Conservation (phyloP, 805 yeast genomes). For the Komagataella pseudopastoris region DNA sequence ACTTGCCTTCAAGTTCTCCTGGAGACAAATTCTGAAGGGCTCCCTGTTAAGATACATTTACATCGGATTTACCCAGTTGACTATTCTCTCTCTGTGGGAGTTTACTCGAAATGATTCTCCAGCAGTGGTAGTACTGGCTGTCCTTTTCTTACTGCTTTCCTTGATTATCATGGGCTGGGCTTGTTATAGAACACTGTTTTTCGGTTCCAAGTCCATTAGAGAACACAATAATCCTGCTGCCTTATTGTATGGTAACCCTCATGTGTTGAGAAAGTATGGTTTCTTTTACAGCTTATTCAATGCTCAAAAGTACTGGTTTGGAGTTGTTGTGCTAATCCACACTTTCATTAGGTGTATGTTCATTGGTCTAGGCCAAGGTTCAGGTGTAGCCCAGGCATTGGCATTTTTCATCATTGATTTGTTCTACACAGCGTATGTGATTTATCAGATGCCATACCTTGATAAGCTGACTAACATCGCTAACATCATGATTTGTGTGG, state of each 20-base stretch:
- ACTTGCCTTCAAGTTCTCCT: slow-evolving; percentile 35
- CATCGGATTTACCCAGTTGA: slow-evolving; percentile 76
- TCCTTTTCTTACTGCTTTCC: slow-evolving; percentile 50
- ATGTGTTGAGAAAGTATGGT: slow-evolving; percentile 67
- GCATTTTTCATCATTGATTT: slow-evolving; percentile 68
- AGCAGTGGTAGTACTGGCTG: slow-evolving; percentile 76
- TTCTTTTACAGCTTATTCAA: slow-evolving; percentile 83
- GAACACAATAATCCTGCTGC: slow-evolving; percentile 77
- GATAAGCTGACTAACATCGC: slow-evolving; percentile 73
- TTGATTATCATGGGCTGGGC: slow-evolving; percentile 52
- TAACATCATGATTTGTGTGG: slow-evolving; percentile 59
- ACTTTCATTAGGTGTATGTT: slow-evolving; percentile 55
- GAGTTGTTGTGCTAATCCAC: slow-evolving; percentile 47
- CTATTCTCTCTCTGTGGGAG: slow-evolving; percentile 78
- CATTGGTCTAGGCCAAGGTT: slow-evolving; percentile 64
- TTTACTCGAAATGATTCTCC: slow-evolving; percentile 73
- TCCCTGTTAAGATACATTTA: slow-evolving; percentile 64
- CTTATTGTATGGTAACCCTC: slow-evolving; percentile 65
- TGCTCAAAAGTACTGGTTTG: slow-evolving; percentile 77
- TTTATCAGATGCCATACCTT: slow-evolving; percentile 60
- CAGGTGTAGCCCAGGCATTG: slow-evolving; percentile 74
- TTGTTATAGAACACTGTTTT: slow-evolving; percentile 43
- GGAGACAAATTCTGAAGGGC: slow-evolving; percentile 59
- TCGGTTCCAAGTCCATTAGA: slow-evolving; percentile 49
- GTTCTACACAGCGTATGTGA: slow-evolving; percentile 49